phyloP scores from a whole-genome alignment of 345 rosid species.

The Salix koriyanagi region DNA sequence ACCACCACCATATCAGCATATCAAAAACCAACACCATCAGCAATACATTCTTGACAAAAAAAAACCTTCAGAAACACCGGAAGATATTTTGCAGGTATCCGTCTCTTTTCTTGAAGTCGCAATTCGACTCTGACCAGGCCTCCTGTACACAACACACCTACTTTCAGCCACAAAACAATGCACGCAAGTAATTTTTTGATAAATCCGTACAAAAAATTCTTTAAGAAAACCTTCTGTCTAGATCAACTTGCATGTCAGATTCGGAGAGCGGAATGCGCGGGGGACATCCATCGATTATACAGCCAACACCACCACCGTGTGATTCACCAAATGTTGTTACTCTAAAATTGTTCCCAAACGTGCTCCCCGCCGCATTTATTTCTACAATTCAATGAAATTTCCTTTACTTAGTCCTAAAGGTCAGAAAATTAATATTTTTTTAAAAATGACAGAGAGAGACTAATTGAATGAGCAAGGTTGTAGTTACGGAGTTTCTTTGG shows the following conservation, averaged over 20 bases:
- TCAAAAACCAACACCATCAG: background rate
- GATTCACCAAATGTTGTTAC: constrained; percentile 94
- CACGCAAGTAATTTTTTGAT: background rate
- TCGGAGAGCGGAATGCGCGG: constrained; percentile 77
- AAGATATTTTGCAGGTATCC: constrained; percentile 77
- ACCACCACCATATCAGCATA: background rate
- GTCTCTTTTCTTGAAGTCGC: constrained; percentile 99
- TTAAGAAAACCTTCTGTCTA: constrained; percentile 68
- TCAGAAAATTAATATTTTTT: no score
- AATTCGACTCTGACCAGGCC: constrained; percentile 99
- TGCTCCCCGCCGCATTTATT: constrained; percentile 75
- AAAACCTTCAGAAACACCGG: constrained; percentile 86
- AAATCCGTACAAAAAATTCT: background rate
- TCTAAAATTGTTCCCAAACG: constrained; percentile 74
- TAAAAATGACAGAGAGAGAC: no score
- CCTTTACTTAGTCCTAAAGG: background rate
- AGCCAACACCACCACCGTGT: constrained; percentile 99
- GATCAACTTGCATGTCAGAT: constrained; percentile 81
- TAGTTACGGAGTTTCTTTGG: constrained; percentile 19
- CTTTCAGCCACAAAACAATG: background rate
- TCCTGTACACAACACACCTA: constrained; percentile 39
- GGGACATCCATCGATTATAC: constrained; percentile 93
- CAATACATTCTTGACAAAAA: background rate
- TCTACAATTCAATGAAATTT: constrained; percentile 27
- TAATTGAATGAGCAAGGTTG: no score